Percentiles rank a stretch among this genome's conserved stretches.
phyloP scores from a whole-genome alignment of 2,329 filamentous ascomycete genomes.

The Simplicillium aogashimaense region DNA sequence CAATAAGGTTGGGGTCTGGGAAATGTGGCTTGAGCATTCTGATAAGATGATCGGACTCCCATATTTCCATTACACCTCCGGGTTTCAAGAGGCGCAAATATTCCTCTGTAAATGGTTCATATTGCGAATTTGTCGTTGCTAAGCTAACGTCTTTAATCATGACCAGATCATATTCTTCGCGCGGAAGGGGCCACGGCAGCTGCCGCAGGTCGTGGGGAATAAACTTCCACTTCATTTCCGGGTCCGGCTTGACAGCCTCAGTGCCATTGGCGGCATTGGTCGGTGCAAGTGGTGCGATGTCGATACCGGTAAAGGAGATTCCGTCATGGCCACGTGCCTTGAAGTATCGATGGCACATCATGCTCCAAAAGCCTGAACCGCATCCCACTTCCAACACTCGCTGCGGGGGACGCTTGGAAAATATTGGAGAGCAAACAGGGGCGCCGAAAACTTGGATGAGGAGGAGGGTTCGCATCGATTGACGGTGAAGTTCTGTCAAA shows the following conservation, averaged over 20 bases:
- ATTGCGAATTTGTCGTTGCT: conserved; percentile 47
- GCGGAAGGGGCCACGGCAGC: conserved; percentile 65
- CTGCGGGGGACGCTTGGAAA: conserved; percentile 57
- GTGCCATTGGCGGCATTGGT: conserved; percentile 20
- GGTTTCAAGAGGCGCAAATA: conserved; percentile 66
- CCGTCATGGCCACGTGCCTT: conserved; percentile 54
- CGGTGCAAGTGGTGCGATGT: conserved; percentile 62
- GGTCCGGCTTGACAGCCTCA: conserved; percentile 41
- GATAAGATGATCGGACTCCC: conserved; percentile 80
- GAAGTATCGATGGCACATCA: conserved; percentile 77
- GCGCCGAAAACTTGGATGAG: conserved; percentile 73
- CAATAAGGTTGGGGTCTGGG: conserved; percentile 31
- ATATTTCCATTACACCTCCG: conserved; percentile 74
- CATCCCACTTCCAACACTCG: conserved; percentile 81
- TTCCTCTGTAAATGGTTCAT: conserved; percentile 54
- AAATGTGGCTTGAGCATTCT: conserved; percentile 76
- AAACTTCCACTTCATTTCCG: conserved; percentile 80
- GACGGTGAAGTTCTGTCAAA: conserved; percentile 76
- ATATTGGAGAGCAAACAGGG: conserved; percentile 62
- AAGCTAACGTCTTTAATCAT: conserved; percentile 79
- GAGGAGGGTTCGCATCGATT: conserved; percentile 74
- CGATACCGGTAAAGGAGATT: conserved; percentile 73
- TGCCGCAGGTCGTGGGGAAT: conserved; percentile 77
- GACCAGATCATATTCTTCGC: conserved; percentile 76
- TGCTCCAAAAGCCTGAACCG: conserved; percentile 82